These are phyloP conservation scores for Phytophthora palmivora DNA, from an alignment of 352 stramenopile species.

Conservation along the genomic window DNA sequence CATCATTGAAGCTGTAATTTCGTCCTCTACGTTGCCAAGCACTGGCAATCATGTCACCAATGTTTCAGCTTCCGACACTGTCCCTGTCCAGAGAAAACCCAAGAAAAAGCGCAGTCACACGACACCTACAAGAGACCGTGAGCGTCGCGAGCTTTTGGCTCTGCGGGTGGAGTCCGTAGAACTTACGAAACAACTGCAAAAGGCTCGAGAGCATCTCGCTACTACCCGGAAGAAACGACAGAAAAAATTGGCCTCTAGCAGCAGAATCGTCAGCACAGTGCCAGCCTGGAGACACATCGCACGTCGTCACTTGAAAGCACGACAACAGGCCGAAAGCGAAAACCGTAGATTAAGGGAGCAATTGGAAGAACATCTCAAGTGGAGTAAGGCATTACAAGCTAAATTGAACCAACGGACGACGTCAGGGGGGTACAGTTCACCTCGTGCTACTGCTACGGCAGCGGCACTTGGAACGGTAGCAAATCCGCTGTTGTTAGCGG, in stretches of 20 bases:
- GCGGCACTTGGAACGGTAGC: slow-evolving; percentile 20
- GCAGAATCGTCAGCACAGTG: slow-evolving; percentile 29
- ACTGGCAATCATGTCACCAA: neutral
- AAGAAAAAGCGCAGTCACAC: slow-evolving; percentile 43
- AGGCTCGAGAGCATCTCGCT: slow-evolving; percentile 18
- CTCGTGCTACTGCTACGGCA: slow-evolving; percentile 10
- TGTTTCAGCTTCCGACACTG: slow-evolving; percentile 6
- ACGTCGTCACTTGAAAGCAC: slow-evolving; percentile 24
- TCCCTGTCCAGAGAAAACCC: slow-evolving; percentile 10
- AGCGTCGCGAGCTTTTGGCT: slow-evolving; percentile 40
- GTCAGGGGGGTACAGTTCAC: slow-evolving; percentile 1
- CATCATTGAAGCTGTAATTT: slow-evolving; percentile 7
- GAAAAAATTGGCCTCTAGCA: slow-evolving; percentile 10
- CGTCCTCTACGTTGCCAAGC: neutral
- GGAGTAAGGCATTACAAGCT: slow-evolving; percentile 23
- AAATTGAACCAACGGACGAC: slow-evolving; percentile 16
- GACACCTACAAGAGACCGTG: slow-evolving; percentile 39
- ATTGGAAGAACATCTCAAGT: slow-evolving; percentile 29
- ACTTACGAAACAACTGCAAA: slow-evolving; percentile 26
- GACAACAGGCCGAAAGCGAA: slow-evolving; percentile 29
- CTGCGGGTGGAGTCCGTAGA: slow-evolving; percentile 33
- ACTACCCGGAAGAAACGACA: slow-evolving; percentile 9
- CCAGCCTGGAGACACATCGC: slow-evolving; percentile 44
- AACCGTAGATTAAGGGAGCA: slow-evolving; percentile 29
- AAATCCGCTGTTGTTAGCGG: slow-evolving; percentile 24